A percentile compares a stretch with the other conserved stretches of the same genome.
Evolutionary conservation across 345 rosid species (phyloP).

Genomic region (Cardiospermum halicacabum): DNA sequence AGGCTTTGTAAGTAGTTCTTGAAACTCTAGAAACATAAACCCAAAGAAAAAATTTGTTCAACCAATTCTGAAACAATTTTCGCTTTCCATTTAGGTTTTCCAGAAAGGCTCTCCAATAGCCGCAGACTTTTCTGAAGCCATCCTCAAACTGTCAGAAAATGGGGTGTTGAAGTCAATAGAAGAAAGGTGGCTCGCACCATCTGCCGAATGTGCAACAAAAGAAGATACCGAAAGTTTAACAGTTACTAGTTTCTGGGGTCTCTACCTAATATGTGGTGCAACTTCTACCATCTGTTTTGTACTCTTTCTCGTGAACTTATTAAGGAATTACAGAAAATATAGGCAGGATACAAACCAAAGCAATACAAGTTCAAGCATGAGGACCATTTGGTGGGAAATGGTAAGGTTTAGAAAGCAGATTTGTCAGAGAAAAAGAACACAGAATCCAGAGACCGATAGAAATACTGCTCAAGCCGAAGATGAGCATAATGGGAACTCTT

Average conservation of each 20-base stretch:
- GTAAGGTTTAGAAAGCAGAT: slow-evolving; percentile 5
- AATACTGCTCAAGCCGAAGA: slow-evolving; percentile 1
- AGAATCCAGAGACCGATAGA: neutral
- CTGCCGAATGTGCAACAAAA: slow-evolving; percentile 16
- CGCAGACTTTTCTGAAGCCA: slow-evolving; percentile 40
- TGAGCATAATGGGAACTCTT: slow-evolving; percentile 7
- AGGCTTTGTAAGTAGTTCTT: slow-evolving; percentile 38
- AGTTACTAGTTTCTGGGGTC: slow-evolving; percentile 43
- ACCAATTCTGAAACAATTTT: too few species aligned
- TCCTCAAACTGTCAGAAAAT: slow-evolving; percentile 34
- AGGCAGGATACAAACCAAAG: neutral
- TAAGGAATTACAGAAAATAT: neutral
- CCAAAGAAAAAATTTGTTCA: too few species aligned
- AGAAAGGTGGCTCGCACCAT: slow-evolving; percentile 28
- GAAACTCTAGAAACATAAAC: too few species aligned
- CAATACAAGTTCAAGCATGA: slow-evolving; percentile 4
- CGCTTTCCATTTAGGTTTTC: slow-evolving; percentile 31
- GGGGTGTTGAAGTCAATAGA: slow-evolving; percentile 27
- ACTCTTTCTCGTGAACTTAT: slow-evolving; percentile 11
- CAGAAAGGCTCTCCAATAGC: slow-evolving; percentile 45
- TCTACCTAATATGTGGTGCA: slow-evolving; percentile 29
- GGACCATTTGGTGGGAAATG: slow-evolving; percentile 17
- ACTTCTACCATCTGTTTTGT: slow-evolving; percentile 37
- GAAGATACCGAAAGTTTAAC: slow-evolving; percentile 23
- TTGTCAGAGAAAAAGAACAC: slow-evolving; percentile 15